Base-by-base conservation (phyloP, 2,329 filamentous ascomycete genomes). In the Penicillium thymicola region DNA sequence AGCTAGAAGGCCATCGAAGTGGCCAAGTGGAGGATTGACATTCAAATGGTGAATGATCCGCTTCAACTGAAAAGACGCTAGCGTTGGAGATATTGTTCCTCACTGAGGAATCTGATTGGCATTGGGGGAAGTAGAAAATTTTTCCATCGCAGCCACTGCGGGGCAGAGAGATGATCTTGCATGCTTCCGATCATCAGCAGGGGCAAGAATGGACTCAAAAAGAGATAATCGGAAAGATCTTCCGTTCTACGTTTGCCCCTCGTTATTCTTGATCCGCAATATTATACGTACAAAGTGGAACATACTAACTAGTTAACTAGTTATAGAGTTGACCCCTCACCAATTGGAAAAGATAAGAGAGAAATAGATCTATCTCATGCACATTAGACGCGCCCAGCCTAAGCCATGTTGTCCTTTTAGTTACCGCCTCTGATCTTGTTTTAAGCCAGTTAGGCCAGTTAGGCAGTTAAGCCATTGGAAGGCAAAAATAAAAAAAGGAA, bases 161-260 rank as follows among this genome's bases (percentile, higher is more conserved):
- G 64, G 64, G 61, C 64, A 57, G 53, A 51, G 53, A 60, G 62
- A 65, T 61, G 62, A 66, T 66, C 59, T 64, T 58, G 62, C 62
- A 65, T 59, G 49, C 54, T 58, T 51, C 53, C 13, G 40, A 54
- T 14, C 37, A 42, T 42, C 44, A 54, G 21, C n/a, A 40, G 36
- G 43, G 43, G 32, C 43, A 41, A 47, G 42, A 54, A 49, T 54
- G 44, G 21, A 25, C 16, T 16, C 32, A 28, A 37, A 38, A 59
- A 42, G 49, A 57, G 50, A 55, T 46, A 54, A 34, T 47, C 44
- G 47, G 51, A 49, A 46, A 37, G 53, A 57, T 53, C 23, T 47
- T 48, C 49, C 54, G 47, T 51, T 41, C 28, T 13, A 50, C 14
- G 13, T 30, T 28, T 40, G 11, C 38, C 25, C 38, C 30, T 10